A percentile compares a stretch with the other conserved stretches of the same genome.
Evolutionary conservation across 306 rosid genomes (phyloP).

Genomic region (Geum urbanum): DNA sequence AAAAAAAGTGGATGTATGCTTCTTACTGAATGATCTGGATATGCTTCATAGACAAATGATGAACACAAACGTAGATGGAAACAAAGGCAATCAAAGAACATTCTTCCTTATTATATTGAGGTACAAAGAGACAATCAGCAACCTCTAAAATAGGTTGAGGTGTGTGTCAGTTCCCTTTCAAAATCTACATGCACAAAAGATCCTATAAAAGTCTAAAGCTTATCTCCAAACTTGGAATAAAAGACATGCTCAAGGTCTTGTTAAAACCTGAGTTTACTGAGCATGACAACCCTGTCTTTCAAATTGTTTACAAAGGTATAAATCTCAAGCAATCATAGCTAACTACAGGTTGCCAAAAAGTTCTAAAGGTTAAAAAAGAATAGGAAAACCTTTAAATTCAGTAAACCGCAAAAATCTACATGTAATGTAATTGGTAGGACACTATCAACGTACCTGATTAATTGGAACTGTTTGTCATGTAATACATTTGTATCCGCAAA

Average conservation of each 20-base stretch:
- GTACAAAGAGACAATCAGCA: no score
- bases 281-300: background rate
- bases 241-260: background rate
- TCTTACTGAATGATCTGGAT: no score
- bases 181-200: no score
- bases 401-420: background rate
- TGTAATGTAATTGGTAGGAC: conserved; percentile 8
- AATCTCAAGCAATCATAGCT: background rate
- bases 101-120: no score
- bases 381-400: background rate
- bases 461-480: conserved; percentile 86
- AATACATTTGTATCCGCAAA: conserved; percentile 60
- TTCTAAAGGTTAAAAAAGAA: background rate
- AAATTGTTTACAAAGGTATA: background rate
- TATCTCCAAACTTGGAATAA: no score
- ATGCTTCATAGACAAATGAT: no score
- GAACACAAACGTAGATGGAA: no score
- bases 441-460: conserved; percentile 62
- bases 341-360: background rate
- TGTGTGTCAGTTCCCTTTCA: no score
- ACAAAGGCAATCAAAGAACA: no score
- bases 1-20: no score
- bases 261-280: background rate
- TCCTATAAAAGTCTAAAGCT: no score
- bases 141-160: no score